Base-by-base conservation (phyloP, 1,284 basidiomycete species). In the Abortiporus biennis region DNA sequence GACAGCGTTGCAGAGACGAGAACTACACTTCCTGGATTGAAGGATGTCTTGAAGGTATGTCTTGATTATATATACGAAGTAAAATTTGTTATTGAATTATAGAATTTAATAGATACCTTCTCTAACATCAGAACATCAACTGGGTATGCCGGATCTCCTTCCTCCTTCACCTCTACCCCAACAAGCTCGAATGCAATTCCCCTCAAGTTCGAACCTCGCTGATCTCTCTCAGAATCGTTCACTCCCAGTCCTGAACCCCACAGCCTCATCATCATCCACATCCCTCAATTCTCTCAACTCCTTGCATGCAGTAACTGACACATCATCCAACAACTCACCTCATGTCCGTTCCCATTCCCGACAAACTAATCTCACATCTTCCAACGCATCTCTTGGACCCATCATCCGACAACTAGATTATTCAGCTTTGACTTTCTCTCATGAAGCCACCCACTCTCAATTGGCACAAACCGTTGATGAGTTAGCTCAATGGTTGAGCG, bases 381-480 rank as follows among this genome's bases (percentile, higher is more conserved):
- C n/a, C n/a, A n/a, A n/a, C n/a, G n/a, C n/a, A n/a, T n/a, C n/a
- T n/a, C n/a, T n/a, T n/a, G n/a, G n/a, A n/a, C 60, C 75, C 15
- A 58, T 72, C 35, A 61, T 91, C 4, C 71, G 68, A 29, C 78
- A 85, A 1, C 66, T 94, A 13, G 83, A 93, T 57, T 81, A 90
- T 46, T 61, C 62, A 5, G 59, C 68, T n/a, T 62, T 92, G 30
- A 71, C 80, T 42, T 65, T 68, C 13, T 71, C 71, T 9, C 70
- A 69, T 27, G 83, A 85, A 23, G 72, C 72, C 25, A 82, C 87
- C 0, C 85, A 89, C 50, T 63, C 68, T 1, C 82, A 87, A 55
- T 71, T 97, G 30, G 81, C 81, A 27, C 67, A 69, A 36, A 88
- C 85, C 1, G 80, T 96, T 6, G 84, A 87, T 45, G 84, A 90